Evolutionary conservation across 75 land plant genomes (phyloP).

Genomic region (Adiantum capillusveneris): DNA sequence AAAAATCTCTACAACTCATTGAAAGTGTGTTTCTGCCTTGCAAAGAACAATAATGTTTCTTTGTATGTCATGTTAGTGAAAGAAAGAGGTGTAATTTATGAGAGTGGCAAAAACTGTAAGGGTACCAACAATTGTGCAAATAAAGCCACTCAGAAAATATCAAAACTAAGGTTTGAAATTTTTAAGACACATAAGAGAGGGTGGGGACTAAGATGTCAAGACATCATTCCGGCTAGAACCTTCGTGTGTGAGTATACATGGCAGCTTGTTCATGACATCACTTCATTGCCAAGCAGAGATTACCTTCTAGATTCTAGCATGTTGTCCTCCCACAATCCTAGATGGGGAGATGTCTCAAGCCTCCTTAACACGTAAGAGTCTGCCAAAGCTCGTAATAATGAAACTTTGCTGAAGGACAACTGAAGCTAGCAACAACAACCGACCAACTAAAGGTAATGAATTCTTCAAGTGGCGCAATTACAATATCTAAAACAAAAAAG

Average conservation of each 20-base stretch:
- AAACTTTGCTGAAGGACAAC: no score
- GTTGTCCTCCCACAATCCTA: slow-evolving; percentile 29
- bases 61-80: slow-evolving; percentile 28
- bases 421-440: no score
- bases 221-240: slow-evolving; percentile 60
- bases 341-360: slow-evolving; percentile 60
- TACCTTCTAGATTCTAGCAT: slow-evolving; percentile 43
- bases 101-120: slow-evolving; percentile 26
- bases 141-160: slow-evolving; percentile 23
- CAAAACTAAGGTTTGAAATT: slow-evolving; percentile 25
- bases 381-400: no score
- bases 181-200: slow-evolving; percentile 46
- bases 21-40: background rate
- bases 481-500: no score
- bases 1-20: no score
- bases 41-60: slow-evolving; percentile 8
- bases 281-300: slow-evolving; percentile 25
- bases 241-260: slow-evolving; percentile 83
- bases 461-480: no score
- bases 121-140: slow-evolving; percentile 21
- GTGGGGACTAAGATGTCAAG: slow-evolving; percentile 83
- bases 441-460: no score
- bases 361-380: no score
- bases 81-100: slow-evolving; percentile 20
- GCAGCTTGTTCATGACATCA: slow-evolving; percentile 25